Percentiles rank a stretch among this genome's conserved stretches.
phyloP scores from a whole-genome alignment of 805 yeast species.

The Hanseniaspora clermontiae region DNA sequence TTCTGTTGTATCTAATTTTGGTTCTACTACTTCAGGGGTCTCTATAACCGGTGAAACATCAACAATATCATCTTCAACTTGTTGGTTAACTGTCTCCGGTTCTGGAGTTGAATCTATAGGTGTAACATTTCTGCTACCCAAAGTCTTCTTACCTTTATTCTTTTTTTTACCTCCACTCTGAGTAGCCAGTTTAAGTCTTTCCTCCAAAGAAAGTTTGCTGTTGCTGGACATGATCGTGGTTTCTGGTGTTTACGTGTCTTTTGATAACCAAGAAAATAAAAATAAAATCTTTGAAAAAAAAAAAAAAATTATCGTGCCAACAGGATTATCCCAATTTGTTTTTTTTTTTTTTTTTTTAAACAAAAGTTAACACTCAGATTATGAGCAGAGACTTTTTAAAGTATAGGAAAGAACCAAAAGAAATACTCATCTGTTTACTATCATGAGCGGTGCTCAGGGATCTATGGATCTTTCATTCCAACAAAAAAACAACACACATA shows the following conservation, averaged over 20 bases:
- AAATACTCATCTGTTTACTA: neutral
- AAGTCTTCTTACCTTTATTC: slow-evolving; percentile 22
- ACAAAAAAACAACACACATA: neutral
- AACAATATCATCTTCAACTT: neutral
- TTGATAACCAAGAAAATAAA: too few species aligned
- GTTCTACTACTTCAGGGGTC: neutral
- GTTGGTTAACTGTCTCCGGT: neutral
- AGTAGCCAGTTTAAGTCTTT: slow-evolving; percentile 75
- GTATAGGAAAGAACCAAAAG: too few species aligned
- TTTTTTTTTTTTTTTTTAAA: too few species aligned
- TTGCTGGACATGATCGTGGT: slow-evolving; percentile 30
- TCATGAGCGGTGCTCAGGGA: neutral
- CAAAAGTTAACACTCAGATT: neutral
- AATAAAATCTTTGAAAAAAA: too few species aligned
- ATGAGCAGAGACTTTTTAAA: neutral
- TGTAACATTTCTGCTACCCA: neutral
- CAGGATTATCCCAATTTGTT: too few species aligned
- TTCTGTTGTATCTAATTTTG: too few species aligned
- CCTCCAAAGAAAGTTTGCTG: slow-evolving; percentile 59
- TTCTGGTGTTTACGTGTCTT: neutral
- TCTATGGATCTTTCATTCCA: neutral
- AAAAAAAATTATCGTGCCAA: too few species aligned
- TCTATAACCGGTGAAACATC: neutral
- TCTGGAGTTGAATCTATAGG: neutral
- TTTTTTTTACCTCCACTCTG: slow-evolving; percentile 28